Base-by-base conservation (phyloP, 345 rosid species). In the Boechera stricta region DNA sequence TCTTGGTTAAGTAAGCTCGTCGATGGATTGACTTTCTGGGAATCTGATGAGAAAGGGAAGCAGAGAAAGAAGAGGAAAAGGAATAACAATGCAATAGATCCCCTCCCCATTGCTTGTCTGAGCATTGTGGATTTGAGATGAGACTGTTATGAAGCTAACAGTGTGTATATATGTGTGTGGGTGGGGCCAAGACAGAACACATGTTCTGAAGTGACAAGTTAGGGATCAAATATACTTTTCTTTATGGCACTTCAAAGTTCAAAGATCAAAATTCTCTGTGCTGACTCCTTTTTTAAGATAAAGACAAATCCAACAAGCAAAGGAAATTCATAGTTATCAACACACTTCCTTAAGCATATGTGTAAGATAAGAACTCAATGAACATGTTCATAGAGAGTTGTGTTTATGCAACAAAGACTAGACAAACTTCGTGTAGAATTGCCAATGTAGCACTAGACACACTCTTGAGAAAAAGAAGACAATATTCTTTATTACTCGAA, bases 221-320 rank as follows among this genome's bases (percentile, higher is more conserved):
- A 76, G 53, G 64, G 13, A 52, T 67, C 51, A 64, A 33, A 77
- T 24, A 70, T 54, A 11, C 80, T 58, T 77, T 71, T 56, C 80
- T 71, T 71, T 64, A 13, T 44, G 65, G 26, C 35, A 26, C 44
- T 53, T 28, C 65, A 55, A 64, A 56, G 52, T 52, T 26, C 70
- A 36, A 64, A 56, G 36, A 38, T 71, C 55, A 71, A 58, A 65
- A 58, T 35, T 61, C 45, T 29, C 49, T 53, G 32, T n/a, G 44
- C 5, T 42, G 4, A 13, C 28, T 55, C 45, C 67, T 38, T 77
- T 33, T 16, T 16, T 45, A 48, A 58, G 65, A 63, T 33, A 54
- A 44, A 63, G 18, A 62, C 80, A 54, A 18, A 5, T 58, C n/a
- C 52, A 63, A 48, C 72, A 77, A 66, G 80, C 66, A 71, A 77